Conservation (phyloP, 108 stramenopile genomes). For the Cyclotella atomus region DNA sequence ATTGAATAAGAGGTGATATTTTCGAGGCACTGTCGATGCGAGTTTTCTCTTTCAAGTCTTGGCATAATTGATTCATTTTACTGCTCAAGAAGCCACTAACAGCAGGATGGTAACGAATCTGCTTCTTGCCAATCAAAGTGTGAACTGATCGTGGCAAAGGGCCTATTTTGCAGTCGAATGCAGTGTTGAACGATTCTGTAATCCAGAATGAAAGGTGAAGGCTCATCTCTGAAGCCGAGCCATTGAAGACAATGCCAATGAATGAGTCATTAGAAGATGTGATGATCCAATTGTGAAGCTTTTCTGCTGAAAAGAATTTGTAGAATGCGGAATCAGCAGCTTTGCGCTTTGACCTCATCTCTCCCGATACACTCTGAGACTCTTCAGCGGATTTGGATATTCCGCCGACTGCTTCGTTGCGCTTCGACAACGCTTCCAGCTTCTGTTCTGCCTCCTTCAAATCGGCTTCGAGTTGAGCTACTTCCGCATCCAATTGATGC, state of each 20-base stretch:
- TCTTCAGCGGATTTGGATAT: slow-evolving; percentile 26
- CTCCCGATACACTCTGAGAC: slow-evolving; percentile 14
- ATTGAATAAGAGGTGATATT: slow-evolving; percentile 36
- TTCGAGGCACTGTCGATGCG: slow-evolving; percentile 9
- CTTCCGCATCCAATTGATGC: slow-evolving; percentile 37
- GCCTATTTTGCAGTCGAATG: slow-evolving; percentile 14
- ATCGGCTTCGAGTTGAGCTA: slow-evolving; percentile 36
- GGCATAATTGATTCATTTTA: slow-evolving; percentile 36
- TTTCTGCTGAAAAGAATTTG: slow-evolving; percentile 53
- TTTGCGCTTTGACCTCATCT: slow-evolving; percentile 5
- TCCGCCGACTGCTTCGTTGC: not conserved
- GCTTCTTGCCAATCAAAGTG: slow-evolving; percentile 18
- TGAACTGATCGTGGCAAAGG: slow-evolving; percentile 27
- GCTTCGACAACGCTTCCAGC: slow-evolving; percentile 13
- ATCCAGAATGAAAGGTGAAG: slow-evolving; percentile 44
- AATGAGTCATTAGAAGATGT: slow-evolving; percentile 31
- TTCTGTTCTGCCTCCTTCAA: slow-evolving; percentile 36
- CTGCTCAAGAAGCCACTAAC: slow-evolving; percentile 30
- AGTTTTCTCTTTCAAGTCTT: slow-evolving; percentile 27
- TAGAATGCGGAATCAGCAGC: slow-evolving; percentile 48
- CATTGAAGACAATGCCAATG: slow-evolving; percentile 36
- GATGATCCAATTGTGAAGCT: slow-evolving; percentile 57
- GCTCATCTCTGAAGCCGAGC: slow-evolving; percentile 35
- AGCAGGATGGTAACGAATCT: slow-evolving; percentile 39
- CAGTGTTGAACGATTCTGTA: slow-evolving; percentile 12